Evolutionary conservation across 768 basidiomycete genomes (phyloP).

Genomic region (Pleurotus sapidus): DNA sequence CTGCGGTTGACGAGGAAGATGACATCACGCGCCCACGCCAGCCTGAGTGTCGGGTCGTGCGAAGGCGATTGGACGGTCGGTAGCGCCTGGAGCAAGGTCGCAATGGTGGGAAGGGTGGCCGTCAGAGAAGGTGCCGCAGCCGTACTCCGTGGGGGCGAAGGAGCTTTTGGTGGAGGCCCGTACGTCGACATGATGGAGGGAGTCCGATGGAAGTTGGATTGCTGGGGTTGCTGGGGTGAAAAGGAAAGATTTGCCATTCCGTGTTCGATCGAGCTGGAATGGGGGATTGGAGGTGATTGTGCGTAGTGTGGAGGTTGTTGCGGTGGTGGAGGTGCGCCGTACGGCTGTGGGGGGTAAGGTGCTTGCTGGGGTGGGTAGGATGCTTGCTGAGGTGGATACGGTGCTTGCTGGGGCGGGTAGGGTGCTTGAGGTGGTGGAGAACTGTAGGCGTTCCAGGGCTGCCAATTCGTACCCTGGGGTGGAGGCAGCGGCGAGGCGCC

Average conservation of each 20-base stretch:
- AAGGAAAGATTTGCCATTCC: conserved; percentile 14
- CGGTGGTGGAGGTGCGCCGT: too few relatives aligned
- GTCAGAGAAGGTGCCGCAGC: conserved; percentile 49
- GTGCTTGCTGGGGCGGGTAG: conserved; percentile 10
- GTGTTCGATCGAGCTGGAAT: background rate
- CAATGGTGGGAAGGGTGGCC: conserved; percentile 63
- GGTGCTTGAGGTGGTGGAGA: conserved; percentile 15
- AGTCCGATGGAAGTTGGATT: conserved; percentile 18
- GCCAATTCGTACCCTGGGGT: conserved; percentile 20
- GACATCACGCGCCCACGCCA: conserved; percentile 84
- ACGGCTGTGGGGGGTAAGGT: background rate
- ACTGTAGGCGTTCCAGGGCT: conserved; percentile 14
- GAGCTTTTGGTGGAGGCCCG: conserved; percentile 44
- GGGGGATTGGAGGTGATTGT: conserved; percentile 15
- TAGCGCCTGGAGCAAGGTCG: conserved; percentile 52
- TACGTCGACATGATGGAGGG: conserved; percentile 29
- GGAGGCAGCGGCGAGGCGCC: conserved; percentile 21
- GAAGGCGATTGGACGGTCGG: conserved; percentile 49
- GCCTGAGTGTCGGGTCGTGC: conserved; percentile 56
- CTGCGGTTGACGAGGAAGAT: conserved; percentile 72
- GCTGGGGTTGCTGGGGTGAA: conserved; percentile 15
- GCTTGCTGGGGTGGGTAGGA: conserved; percentile 15
- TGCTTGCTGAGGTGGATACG: conserved; percentile 16
- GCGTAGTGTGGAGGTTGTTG: conserved; percentile 9
- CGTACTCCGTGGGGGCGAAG: conserved; percentile 37